These are phyloP conservation scores for Botryotinia narcissicola DNA, from an alignment of 2,329 filamentous ascomycete genomes.

Conservation along the genomic window DNA sequence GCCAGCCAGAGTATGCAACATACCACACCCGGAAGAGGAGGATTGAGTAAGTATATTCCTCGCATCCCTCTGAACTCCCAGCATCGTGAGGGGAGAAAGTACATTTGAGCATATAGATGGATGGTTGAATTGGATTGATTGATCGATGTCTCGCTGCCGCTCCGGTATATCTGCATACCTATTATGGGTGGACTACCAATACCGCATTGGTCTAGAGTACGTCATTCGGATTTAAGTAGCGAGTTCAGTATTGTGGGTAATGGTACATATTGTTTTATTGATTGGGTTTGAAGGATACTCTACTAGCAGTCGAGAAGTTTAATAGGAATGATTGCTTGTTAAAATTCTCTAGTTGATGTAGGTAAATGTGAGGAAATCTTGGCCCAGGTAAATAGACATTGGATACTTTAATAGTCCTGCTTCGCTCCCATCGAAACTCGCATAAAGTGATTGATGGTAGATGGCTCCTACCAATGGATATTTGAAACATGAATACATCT, in stretches of 20 bases:
- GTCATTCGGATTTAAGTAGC: background rate
- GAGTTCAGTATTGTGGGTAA: background rate
- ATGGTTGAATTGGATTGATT: background rate
- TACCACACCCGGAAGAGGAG: background rate
- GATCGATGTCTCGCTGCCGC: background rate
- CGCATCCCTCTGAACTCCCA: background rate
- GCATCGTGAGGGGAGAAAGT: background rate
- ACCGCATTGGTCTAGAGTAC: background rate
- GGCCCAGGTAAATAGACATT: too few species aligned
- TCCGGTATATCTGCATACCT: background rate
- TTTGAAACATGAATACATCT: background rate
- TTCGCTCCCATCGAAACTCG: too few species aligned
- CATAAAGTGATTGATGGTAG: background rate
- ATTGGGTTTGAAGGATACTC: too few species aligned
- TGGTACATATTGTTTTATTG: too few species aligned
- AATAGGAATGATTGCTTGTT: too few species aligned
- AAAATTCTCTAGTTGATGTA: too few species aligned
- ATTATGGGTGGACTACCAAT: background rate
- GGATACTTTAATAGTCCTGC: too few species aligned
- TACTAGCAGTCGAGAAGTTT: too few species aligned
- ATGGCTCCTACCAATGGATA: background rate
- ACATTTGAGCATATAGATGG: background rate
- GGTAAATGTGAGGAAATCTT: too few species aligned
- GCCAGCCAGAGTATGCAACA: background rate
- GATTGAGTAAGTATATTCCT: background rate